Evolutionary conservation across 2,329 filamentous ascomycete species (phyloP).

Genomic region (Canariomyces notabilis): DNA sequence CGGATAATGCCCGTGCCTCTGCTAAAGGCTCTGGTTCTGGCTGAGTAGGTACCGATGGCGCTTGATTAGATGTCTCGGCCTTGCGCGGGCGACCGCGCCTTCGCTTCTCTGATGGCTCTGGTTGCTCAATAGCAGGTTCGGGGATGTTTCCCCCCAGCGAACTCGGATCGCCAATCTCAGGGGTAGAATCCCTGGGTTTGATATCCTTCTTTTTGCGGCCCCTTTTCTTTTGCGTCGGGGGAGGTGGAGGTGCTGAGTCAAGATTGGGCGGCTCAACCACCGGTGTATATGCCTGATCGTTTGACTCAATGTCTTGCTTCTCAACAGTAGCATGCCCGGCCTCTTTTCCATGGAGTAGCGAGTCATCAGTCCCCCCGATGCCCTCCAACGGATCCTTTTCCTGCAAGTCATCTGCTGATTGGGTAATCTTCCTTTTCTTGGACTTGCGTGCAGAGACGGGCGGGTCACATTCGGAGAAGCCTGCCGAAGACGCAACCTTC

Average conservation of each 20-base stretch:
- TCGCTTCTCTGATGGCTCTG: conserved; percentile 26
- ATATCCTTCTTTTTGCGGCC: conserved; percentile 28
- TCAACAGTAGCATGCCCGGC: too few species aligned
- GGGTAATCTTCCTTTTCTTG: conserved; percentile 12
- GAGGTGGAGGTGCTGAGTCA: conserved; percentile 4
- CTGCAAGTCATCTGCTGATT: conserved; percentile 7
- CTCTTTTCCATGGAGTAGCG: not conserved
- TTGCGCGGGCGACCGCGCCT: conserved; percentile 42
- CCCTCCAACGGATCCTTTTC: not conserved
- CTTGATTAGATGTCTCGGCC: conserved; percentile 20
- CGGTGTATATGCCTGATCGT: not conserved
- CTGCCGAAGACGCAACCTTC: conserved; percentile 2
- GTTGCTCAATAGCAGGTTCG: not conserved
- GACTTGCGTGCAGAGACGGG: conserved; percentile 7
- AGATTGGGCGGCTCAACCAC: not conserved
- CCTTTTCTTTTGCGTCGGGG: conserved; percentile 25
- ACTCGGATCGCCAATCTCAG: not conserved
- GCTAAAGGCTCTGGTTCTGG: not conserved
- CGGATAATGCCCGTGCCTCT: conserved; percentile 2
- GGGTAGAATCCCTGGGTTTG: conserved; percentile 1
- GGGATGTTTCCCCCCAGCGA: not conserved
- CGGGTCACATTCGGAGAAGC: conserved; percentile 1
- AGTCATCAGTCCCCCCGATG: not conserved
- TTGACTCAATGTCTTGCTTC: not conserved
- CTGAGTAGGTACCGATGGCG: not conserved